phyloP scores from a whole-genome alignment of 371 early-diverging fungal genomes.

The Mortierella sp. region DNA sequence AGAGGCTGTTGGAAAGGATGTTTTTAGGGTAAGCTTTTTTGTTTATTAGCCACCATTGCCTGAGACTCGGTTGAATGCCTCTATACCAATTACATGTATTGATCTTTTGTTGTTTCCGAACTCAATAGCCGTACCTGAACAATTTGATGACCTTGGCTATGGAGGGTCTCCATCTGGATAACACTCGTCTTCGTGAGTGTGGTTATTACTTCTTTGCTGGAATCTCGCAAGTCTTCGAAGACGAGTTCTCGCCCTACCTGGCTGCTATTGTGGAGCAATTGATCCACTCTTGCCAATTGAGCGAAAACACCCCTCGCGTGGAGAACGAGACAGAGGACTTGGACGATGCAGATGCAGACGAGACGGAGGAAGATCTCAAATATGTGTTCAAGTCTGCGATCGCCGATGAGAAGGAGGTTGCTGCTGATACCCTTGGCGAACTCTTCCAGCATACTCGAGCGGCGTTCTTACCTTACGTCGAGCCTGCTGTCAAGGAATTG shows the following conservation, averaged over 20 bases:
- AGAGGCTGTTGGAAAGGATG: constrained; percentile 85
- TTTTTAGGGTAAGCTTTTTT: constrained; percentile 63
- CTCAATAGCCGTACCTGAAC: constrained; percentile 69
- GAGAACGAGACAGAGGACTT: constrained; percentile 54
- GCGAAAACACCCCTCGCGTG: constrained; percentile 61
- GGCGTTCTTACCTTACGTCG: constrained; percentile 87
- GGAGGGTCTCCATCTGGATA: constrained; percentile 78
- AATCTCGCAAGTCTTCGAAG: constrained; percentile 83
- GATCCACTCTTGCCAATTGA: constrained; percentile 76
- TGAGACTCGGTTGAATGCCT: too few species aligned
- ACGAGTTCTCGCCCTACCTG: constrained; percentile 83
- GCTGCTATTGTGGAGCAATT: constrained; percentile 79
- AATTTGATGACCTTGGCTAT: constrained; percentile 80
- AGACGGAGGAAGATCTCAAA: constrained; percentile 67
- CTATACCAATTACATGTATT: too few species aligned
- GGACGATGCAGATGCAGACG: constrained; percentile 59
- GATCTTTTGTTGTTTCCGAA: too few species aligned
- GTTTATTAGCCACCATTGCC: too few species aligned
- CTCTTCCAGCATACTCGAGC: constrained; percentile 80
- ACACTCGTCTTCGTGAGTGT: constrained; percentile 83
- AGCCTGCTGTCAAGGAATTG: constrained; percentile 71
- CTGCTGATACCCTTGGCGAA: constrained; percentile 87
- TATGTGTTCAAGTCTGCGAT: constrained; percentile 81
- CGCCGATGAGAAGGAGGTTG: constrained; percentile 92
- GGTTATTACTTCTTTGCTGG: constrained; percentile 88